Percentiles rank a stretch among this genome's conserved stretches.
phyloP scores from a whole-genome alignment of 2,329 filamentous ascomycete genomes.

The Phialophora expanda region DNA sequence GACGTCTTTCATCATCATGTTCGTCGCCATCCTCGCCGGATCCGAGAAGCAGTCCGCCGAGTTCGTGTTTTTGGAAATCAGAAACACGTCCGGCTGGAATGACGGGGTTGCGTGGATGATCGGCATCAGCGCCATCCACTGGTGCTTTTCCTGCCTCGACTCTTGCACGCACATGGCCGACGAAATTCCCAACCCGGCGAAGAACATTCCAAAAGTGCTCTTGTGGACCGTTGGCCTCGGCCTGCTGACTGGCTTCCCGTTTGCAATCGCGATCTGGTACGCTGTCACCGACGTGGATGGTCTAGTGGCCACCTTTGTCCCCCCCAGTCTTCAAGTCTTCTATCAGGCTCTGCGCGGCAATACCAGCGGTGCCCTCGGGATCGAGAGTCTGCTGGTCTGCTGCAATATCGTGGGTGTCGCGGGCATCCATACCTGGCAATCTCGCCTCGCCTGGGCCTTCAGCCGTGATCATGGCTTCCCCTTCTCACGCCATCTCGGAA shows the following conservation, averaged over 20 bases:
- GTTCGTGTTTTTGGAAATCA: conserved; percentile 32
- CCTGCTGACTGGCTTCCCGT: conserved; percentile 17
- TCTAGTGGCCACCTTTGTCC: conserved; percentile 12
- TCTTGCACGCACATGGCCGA: conserved; percentile 31
- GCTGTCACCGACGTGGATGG: conserved; percentile 21
- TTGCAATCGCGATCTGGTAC: conserved; percentile 32
- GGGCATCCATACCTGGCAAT: conserved; percentile 23
- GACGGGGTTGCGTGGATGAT: conserved; percentile 36
- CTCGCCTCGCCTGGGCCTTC: conserved; percentile 19
- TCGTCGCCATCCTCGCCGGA: conserved; percentile 41
- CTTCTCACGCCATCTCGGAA: conserved; percentile 12
- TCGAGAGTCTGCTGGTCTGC: conserved; percentile 4
- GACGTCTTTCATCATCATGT: conserved; percentile 36
- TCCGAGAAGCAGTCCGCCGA: conserved; percentile 29
- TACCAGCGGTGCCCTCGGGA: conserved; percentile 6
- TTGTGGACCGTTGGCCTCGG: conserved; percentile 20
- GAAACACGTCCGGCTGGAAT: conserved; percentile 41
- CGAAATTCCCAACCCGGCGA: conserved; percentile 28
- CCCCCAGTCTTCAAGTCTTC: conserved; percentile 18
- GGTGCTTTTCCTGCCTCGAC: conserved; percentile 29
- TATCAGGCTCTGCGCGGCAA: conserved; percentile 10
- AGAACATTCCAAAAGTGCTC: conserved; percentile 27
- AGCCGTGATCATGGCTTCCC: conserved; percentile 22
- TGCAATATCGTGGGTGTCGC: conserved; percentile 7
- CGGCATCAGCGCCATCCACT: conserved; percentile 20